These are phyloP conservation scores for Talaromyces pinophilus DNA, from an alignment of 2,329 filamentous ascomycete genomes.

Conservation along the genomic window DNA sequence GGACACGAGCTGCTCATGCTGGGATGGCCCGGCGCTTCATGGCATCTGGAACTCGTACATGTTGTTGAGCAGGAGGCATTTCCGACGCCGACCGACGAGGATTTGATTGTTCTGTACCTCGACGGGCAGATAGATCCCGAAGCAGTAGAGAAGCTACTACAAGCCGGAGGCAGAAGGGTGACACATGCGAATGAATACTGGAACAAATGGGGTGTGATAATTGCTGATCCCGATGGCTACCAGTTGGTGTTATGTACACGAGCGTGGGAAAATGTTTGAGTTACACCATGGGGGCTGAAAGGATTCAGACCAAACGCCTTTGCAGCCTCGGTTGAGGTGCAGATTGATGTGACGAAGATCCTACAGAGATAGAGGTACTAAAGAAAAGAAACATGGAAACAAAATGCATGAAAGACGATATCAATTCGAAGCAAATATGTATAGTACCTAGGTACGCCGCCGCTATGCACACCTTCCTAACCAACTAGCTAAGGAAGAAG, in stretches of 20 bases:
- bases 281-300: background rate
- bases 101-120: slow-evolving; percentile 26
- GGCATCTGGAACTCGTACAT: slow-evolving; percentile 50
- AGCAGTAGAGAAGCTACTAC: background rate
- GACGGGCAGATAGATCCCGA: background rate
- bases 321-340: background rate
- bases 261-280: slow-evolving; percentile 22
- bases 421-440: background rate
- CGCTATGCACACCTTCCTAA: slow-evolving; percentile 20
- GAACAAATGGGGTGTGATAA: slow-evolving; percentile 49
- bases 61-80: slow-evolving; percentile 33
- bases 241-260: slow-evolving; percentile 42
- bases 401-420: background rate
- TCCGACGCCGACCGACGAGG: slow-evolving; percentile 44
- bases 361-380: background rate
- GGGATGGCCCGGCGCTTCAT: slow-evolving; percentile 40
- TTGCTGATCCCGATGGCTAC: slow-evolving; percentile 51
- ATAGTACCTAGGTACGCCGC: slow-evolving; percentile 17
- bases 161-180: slow-evolving; percentile 34
- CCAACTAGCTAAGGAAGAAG: background rate
- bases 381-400: background rate
- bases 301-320: background rate
- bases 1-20: slow-evolving; percentile 49
- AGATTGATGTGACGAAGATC: no score
- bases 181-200: slow-evolving; percentile 49